Conservation (phyloP, 1,284 basidiomycete genomes). For the Malassezia nana region DNA sequence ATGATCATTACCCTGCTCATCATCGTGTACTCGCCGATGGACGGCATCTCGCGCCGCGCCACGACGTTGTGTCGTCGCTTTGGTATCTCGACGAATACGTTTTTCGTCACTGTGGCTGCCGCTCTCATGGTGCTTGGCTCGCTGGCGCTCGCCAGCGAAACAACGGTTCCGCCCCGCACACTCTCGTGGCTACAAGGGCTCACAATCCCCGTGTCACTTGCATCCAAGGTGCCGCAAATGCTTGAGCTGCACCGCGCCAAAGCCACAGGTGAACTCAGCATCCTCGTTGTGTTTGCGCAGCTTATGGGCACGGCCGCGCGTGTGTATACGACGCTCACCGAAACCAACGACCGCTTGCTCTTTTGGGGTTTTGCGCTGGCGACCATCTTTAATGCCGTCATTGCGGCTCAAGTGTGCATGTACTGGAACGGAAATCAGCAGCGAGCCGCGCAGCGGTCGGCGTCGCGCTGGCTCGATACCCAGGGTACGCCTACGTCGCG, state of each 20-base stretch:
- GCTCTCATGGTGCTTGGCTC: conserved; percentile 80
- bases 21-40: conserved; percentile 36
- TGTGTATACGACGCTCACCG: conserved; percentile 46
- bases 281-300: conserved; percentile 46
- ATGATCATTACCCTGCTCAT: conserved; percentile 44
- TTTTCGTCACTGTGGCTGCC: conserved; percentile 54
- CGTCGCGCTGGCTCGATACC: conserved; percentile 10
- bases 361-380: conserved; percentile 45
- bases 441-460: background rate
- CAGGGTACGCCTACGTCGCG: background rate
- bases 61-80: conserved; percentile 13
- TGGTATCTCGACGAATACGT: conserved; percentile 13
- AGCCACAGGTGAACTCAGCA: conserved; percentile 41
- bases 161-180: conserved; percentile 24
- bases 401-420: conserved; percentile 37
- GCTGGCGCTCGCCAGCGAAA: conserved; percentile 30
- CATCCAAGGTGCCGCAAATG: conserved; percentile 46
- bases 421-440: conserved; percentile 36
- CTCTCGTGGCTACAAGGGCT: conserved; percentile 36
- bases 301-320: conserved; percentile 41
- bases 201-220: conserved; percentile 44
- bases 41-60: conserved; percentile 23
- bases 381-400: conserved; percentile 44
- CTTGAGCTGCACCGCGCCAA: conserved; percentile 39
- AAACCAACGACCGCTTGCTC: conserved; percentile 44